These are phyloP conservation scores for Venturia oleaginea DNA, from an alignment of 2,329 filamentous ascomycete genomes.

Conservation along the genomic window DNA sequence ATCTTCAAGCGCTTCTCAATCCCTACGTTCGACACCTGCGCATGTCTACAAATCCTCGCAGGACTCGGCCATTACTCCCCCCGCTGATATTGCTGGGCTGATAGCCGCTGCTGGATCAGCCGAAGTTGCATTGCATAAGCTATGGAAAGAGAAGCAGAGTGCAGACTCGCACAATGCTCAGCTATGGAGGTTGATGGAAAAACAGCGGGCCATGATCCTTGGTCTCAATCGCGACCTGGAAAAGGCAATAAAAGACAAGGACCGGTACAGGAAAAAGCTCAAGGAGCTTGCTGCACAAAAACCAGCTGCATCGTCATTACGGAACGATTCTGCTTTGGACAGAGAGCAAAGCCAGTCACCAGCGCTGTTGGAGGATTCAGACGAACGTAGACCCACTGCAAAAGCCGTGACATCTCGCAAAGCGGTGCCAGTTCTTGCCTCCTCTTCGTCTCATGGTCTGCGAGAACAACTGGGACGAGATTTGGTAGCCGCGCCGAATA, in stretches of 20 bases:
- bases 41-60: constrained; percentile 50
- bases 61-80: constrained; percentile 38
- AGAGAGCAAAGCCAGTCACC: constrained; percentile 31
- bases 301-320: constrained; percentile 26
- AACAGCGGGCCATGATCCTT: constrained; percentile 87
- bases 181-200: constrained; percentile 91
- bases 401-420: constrained; percentile 8
- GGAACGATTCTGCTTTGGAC: constrained; percentile 24
- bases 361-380: constrained; percentile 15
- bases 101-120: constrained; percentile 80
- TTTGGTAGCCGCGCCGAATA: background rate
- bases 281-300: constrained; percentile 58
- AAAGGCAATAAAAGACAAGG: constrained; percentile 83
- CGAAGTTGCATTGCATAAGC: constrained; percentile 78
- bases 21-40: constrained; percentile 46
- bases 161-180: constrained; percentile 84
- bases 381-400: constrained; percentile 2
- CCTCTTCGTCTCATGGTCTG: background rate
- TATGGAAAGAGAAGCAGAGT: constrained; percentile 85
- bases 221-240: constrained; percentile 93
- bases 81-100: constrained; percentile 68
- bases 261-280: constrained; percentile 81
- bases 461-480: constrained; percentile 1
- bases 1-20: constrained; percentile 32
- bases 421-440: constrained; percentile 12